Conservation (phyloP, 75 land plant species). For the Adiantum capillusveneris region DNA sequence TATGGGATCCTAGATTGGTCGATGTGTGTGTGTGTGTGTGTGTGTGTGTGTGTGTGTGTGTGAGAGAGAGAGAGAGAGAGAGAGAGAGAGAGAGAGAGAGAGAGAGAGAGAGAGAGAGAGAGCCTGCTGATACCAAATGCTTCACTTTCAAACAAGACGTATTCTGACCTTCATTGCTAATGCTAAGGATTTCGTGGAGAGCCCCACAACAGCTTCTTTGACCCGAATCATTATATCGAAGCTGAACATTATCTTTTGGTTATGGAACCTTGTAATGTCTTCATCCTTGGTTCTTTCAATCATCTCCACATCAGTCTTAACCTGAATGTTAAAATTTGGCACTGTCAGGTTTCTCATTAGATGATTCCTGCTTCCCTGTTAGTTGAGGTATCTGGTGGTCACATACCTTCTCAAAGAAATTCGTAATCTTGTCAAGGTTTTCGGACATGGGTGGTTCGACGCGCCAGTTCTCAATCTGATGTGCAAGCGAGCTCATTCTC, state of each 20-base stretch:
- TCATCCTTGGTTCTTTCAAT: slow-evolving; percentile 63
- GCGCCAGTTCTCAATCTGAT: slow-evolving; percentile 32
- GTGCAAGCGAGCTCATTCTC: slow-evolving; percentile 27
- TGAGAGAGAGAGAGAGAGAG: too few relatives aligned
- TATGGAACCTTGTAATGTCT: slow-evolving; percentile 39
- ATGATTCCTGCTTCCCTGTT: too few relatives aligned
- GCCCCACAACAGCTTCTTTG: slow-evolving; percentile 59
- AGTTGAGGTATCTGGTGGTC: neutral
- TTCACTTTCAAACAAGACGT: too few relatives aligned
- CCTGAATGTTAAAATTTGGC: too few relatives aligned
- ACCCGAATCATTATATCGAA: slow-evolving; percentile 34
- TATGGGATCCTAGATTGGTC: too few relatives aligned
- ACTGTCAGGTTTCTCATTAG: too few relatives aligned
- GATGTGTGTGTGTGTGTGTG: too few relatives aligned
- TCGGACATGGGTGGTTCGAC: slow-evolving; percentile 33
- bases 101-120: too few relatives aligned
- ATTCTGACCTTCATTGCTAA: slow-evolving; percentile 46
- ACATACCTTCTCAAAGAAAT: slow-evolving; percentile 56
- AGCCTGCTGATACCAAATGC: too few relatives aligned
- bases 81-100: too few relatives aligned
- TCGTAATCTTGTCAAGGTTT: slow-evolving; percentile 41
- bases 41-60: too few relatives aligned
- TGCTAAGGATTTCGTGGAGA: slow-evolving; percentile 55
- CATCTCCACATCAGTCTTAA: slow-evolving; percentile 47
- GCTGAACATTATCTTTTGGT: slow-evolving; percentile 48